Evolutionary conservation across 2,329 filamentous ascomycete genomes (phyloP), one percentile per base, ranked within the genome.

Genomic region (Phaeosphaeriaceae sp.): DNA sequence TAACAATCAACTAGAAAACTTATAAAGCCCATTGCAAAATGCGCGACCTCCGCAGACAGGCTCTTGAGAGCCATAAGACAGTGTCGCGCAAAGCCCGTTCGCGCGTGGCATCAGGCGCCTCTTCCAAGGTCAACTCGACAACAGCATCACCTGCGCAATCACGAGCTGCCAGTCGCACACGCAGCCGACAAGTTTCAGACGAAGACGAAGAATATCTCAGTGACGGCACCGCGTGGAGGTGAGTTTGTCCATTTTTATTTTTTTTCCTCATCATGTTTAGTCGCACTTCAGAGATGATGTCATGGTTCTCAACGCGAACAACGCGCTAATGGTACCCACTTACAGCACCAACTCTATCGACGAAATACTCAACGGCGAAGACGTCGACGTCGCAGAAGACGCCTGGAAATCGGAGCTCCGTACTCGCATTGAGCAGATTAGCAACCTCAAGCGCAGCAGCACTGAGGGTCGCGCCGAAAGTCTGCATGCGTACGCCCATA

Each of bases 401-500:
- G 77, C 77, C 16, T 89, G 88, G 82, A 81, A 85, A 37, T 75
- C 83, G 13, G 81, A 84, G 48, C 75, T 92, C 28, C 77, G 81
- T 21, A 82, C 86, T 54, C 83, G 87, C 49, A 85, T 95, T 54
- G 80, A 87, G 39, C 85, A 89, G 59, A 83, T 96, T 21, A 79
- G 87, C 46, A 85, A 89, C 60, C 86, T 89, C 63, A 96, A 95
- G 79, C 85, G 87, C 58, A 90, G 87, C 72, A 91, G 86, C 58
- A 83, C 81, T 18, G 83, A 89, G 54, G 84, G 85, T 17, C 84
- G 91, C 43, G 87, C 91, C 63, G 79, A 83, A 33, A 82, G 81
- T 23, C 76, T 92, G 40, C 77, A 76, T 36, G 79, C 78, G 1
- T 90, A 87, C 68, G 80, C 82, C 33, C 82, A 86, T 42, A 79